These are phyloP conservation scores for Mortierella sp. DNA, from an alignment of 371 early-diverging fungal species.

Conservation along the genomic window DNA sequence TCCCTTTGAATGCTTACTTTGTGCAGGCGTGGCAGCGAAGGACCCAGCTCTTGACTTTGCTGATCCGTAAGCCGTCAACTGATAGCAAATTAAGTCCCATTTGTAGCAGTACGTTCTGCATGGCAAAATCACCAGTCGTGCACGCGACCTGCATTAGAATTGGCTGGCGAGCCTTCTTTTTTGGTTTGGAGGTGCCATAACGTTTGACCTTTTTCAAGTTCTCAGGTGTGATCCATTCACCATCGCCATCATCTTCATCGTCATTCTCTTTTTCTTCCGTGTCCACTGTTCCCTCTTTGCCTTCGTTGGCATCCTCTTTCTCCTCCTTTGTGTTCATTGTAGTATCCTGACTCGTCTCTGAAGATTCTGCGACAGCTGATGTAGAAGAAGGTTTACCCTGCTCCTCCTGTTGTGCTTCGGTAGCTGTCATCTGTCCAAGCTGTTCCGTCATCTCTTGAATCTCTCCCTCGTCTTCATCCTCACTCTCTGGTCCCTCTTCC, in stretches of 20 bases:
- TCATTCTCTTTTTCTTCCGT: constrained; percentile 37
- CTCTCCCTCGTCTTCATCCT: constrained; percentile 61
- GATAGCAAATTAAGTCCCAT: constrained; percentile 89
- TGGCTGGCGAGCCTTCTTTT: constrained; percentile 54
- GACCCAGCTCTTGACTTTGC: constrained; percentile 85
- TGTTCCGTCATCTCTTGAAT: constrained; percentile 40
- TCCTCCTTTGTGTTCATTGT: constrained; percentile 6
- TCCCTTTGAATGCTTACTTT: constrained; percentile 62
- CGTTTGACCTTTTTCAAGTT: constrained; percentile 81
- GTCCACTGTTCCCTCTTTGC: constrained; percentile 26
- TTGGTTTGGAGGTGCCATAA: constrained; percentile 58
- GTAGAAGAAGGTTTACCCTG: constrained; percentile 35
- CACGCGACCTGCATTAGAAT: constrained; percentile 81
- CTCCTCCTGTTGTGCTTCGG: constrained; percentile 21
- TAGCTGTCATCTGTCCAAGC: constrained; percentile 20
- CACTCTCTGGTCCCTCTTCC: constrained; percentile 56
- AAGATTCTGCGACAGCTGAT: not conserved
- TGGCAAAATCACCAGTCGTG: constrained; percentile 94
- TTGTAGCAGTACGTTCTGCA: constrained; percentile 97
- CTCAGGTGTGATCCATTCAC: constrained; percentile 95
- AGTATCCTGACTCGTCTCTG: constrained; percentile 2
- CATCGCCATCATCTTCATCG: constrained; percentile 72
- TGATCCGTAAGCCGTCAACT: constrained; percentile 85
- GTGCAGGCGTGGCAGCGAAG: constrained; percentile 96
- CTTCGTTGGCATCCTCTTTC: not conserved